These are phyloP conservation scores for Thraustochytrium striatum DNA, from an alignment of 352 stramenopile species.

Conservation along the genomic window DNA sequence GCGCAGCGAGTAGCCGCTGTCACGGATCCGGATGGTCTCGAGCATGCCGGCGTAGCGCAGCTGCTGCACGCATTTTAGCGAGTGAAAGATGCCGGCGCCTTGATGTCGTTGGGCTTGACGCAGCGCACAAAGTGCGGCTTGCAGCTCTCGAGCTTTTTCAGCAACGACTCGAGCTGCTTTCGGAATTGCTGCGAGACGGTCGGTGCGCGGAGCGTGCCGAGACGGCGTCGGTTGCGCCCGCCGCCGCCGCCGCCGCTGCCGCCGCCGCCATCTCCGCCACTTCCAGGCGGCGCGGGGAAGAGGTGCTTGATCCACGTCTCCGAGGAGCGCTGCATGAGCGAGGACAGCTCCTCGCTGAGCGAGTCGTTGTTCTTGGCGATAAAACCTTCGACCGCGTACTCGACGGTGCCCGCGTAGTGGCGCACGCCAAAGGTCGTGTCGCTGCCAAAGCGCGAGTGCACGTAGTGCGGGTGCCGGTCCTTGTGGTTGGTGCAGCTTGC, in stretches of 20 bases:
- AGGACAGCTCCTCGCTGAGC: slow-evolving; percentile 88
- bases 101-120: slow-evolving; percentile 95
- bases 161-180: slow-evolving; percentile 79
- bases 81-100: slow-evolving; percentile 75
- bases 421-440: slow-evolving; percentile 82
- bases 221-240: slow-evolving; percentile 40
- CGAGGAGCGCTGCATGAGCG: slow-evolving; percentile 92
- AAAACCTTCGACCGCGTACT: slow-evolving; percentile 72
- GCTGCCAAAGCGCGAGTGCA: slow-evolving; percentile 63
- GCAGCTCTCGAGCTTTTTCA: slow-evolving; percentile 86
- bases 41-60: slow-evolving; percentile 96
- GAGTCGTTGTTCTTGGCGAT: slow-evolving; percentile 50
- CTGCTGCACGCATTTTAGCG: slow-evolving; percentile 90
- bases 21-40: slow-evolving; percentile 95
- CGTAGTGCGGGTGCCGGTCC: slow-evolving; percentile 44
- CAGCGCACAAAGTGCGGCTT: slow-evolving; percentile 96
- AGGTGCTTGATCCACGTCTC: slow-evolving; percentile 86
- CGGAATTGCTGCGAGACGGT: slow-evolving; percentile 68
- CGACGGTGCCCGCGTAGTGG: slow-evolving; percentile 89
- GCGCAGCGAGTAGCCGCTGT: slow-evolving; percentile 94
- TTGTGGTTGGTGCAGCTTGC: slow-evolving; percentile 50
- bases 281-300: slow-evolving; percentile 65
- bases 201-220: slow-evolving; percentile 63
- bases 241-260: neutral
- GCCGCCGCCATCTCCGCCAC: no score